Evolutionary conservation across 495 filamentous ascomycete species (phyloP).

Genomic region (Friedmanniomyces simplex): DNA sequence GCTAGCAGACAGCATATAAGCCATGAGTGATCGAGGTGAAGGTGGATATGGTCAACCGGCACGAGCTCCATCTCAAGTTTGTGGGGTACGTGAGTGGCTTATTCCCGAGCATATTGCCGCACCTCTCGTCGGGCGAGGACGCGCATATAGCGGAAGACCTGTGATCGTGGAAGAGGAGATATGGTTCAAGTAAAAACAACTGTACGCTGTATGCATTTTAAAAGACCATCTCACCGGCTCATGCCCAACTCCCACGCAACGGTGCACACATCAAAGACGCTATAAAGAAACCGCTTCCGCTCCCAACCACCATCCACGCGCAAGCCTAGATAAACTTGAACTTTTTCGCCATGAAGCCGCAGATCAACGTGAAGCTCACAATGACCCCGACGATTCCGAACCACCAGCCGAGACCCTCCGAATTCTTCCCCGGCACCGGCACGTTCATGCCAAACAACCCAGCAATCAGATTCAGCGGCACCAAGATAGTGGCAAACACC

Average conservation of each 20-base stretch:
- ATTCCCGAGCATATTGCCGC: no score
- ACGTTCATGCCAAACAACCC: conserved; percentile 99
- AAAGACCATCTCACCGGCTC: background rate
- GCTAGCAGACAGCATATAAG: background rate
- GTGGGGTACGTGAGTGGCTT: no score
- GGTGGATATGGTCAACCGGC: background rate
- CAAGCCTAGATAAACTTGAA: conserved; percentile 34
- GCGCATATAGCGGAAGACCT: no score
- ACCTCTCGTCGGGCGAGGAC: no score
- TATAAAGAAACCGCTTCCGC: background rate
- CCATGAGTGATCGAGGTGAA: background rate
- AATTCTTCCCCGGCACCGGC: conserved; percentile 55
- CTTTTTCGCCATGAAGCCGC: conserved; percentile 39
- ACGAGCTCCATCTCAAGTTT: background rate
- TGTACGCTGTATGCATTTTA: background rate
- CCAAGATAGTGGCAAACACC: conserved; percentile 85
- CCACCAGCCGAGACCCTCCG: conserved; percentile 55
- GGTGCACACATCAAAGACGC: background rate
- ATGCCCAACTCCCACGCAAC: background rate
- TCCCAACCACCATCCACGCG: background rate
- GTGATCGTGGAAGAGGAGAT: no score
- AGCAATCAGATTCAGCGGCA: conserved; percentile 91
- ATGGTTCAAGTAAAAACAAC: no score
- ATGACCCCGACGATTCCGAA: conserved; percentile 69
- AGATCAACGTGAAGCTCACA: conserved; percentile 45